These are phyloP conservation scores for Macadamia integrifolia DNA, from an alignment of 164 flowering plant species.

Conservation along the genomic window DNA sequence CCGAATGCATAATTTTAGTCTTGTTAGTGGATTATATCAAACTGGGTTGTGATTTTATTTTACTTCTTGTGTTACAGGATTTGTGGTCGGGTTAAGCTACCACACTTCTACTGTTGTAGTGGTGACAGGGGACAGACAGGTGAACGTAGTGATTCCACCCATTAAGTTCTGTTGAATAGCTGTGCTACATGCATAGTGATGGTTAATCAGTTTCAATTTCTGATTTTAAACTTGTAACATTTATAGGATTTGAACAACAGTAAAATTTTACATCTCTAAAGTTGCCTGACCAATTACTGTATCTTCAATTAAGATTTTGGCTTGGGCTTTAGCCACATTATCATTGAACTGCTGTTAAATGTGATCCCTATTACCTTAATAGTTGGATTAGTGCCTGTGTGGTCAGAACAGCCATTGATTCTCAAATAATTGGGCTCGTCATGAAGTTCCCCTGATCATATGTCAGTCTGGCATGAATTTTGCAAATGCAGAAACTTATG, in stretches of 20 bases:
- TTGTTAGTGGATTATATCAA: neutral
- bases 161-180: neutral
- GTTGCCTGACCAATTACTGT: no score
- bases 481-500: no score
- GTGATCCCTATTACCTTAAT: no score
- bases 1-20: neutral
- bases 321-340: no score
- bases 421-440: no score
- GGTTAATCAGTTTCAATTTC: neutral
- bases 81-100: slow-evolving; percentile 83
- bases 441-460: no score
- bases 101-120: slow-evolving; percentile 91
- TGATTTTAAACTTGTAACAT: neutral
- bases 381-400: no score
- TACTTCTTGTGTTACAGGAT: slow-evolving; percentile 33
- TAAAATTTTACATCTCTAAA: no score
- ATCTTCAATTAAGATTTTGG: no score
- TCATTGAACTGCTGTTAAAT: no score
- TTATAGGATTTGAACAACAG: neutral
- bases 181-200: neutral
- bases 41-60: neutral
- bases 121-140: slow-evolving; percentile 42
- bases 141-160: slow-evolving; percentile 17
- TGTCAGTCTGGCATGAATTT: no score
- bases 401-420: no score